Evolutionary conservation across 495 filamentous ascomycete species (phyloP).

Genomic region (Hypoxylon lienhwacheense): DNA sequence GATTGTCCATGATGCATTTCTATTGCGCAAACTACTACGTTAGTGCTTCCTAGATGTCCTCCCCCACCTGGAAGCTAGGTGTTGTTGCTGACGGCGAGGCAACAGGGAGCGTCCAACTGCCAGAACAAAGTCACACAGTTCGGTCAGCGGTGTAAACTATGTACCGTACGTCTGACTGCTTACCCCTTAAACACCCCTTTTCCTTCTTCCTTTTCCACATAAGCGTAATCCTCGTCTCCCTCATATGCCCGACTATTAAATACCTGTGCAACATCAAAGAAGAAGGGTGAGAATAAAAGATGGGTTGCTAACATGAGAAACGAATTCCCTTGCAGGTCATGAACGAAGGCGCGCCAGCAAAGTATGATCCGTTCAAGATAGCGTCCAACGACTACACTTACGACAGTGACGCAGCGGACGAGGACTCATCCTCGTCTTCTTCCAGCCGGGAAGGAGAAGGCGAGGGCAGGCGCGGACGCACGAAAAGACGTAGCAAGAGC

Average conservation of each 20-base stretch:
- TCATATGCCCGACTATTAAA: not conserved
- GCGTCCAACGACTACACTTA: constrained; percentile 13
- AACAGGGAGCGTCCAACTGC: constrained; percentile 49
- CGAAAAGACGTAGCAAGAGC: constrained; percentile 14
- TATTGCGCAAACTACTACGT: constrained; percentile 60
- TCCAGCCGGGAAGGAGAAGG: constrained; percentile 20
- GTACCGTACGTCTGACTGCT: constrained; percentile 38
- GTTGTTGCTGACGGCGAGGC: constrained; percentile 8
- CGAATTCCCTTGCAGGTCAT: no score
- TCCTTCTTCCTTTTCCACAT: no score
- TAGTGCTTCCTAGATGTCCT: constrained; percentile 12
- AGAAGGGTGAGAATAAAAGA: not conserved
- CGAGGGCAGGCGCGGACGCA: not conserved
- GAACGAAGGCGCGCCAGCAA: constrained; percentile 26
- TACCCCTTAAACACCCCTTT: no score
- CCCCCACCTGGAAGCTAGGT: not conserved
- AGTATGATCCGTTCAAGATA: constrained; percentile 17
- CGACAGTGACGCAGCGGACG: constrained; percentile 20
- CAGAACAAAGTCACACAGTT: constrained; percentile 50
- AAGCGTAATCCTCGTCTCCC: no score
- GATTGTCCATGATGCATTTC: constrained; percentile 42
- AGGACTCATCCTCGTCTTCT: no score
- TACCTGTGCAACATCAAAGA: not conserved
- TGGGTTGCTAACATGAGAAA: no score
- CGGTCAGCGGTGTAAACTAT: constrained; percentile 50